Evolutionary conservation across 306 rosid genomes (phyloP), one percentile per base, ranked within the genome.

Genomic region (Malus sylvestris): DNA sequence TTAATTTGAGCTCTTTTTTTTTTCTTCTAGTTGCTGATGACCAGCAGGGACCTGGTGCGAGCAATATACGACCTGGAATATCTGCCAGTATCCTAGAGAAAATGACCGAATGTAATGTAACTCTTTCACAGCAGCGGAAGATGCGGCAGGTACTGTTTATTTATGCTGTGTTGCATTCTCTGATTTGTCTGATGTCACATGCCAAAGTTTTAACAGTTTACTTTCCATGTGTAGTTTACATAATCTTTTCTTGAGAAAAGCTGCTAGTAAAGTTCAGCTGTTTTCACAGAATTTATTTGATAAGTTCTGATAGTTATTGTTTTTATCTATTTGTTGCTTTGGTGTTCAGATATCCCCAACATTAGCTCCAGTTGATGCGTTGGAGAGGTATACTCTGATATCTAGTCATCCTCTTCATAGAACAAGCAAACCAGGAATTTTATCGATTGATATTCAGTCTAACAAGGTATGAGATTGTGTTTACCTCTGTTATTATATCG

Each of bases 321-420:
- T 67, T 30, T 71, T 38, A 16, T 46, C 16, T 20, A 67, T 27
- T 52, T 78, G 0, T 74, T 74, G 57, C 68, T 75, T 68, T 42
- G 22, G 80, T 72, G 22, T 76, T 74, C 87, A 96, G 99, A 89
- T 92, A 81, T 87, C 98, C 69, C 78, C 97, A 66, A 87, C 94
- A 1, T 83, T 96, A 94, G 93, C 97, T 80, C 81, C 98, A 42
- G 58, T 88, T 88, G 98, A 91, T 22, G 91, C 86, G 77, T 5
- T 96, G 63, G 99, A 89, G 84, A 83, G 89, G 72, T 96, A 91
- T 80, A 96, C 97, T 46, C 99, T 92, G 82, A 96, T 93, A 82
- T 92, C 99, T 74, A 96, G 99, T 70, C 99, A 96, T 45, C 99
- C 99, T 68, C 88, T 96, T 71, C 97, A 96, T 82, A 96, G 91